Evolutionary conservation across 345 rosid species (phyloP).

Genomic region (Psidium friedrichsthalianum): DNA sequence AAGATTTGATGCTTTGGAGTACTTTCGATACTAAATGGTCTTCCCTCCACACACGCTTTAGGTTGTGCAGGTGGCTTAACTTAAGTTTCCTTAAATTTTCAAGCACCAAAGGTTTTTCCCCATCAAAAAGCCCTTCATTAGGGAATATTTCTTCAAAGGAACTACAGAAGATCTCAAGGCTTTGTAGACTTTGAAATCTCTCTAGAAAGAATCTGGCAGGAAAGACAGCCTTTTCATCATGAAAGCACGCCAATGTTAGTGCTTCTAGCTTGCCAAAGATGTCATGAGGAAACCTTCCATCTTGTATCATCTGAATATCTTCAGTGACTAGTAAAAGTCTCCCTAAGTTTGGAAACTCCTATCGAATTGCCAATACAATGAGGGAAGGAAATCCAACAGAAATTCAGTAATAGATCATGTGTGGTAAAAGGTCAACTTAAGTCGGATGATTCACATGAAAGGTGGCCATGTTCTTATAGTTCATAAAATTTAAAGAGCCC

Average conservation of each 20-base stretch:
- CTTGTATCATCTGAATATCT: not conserved
- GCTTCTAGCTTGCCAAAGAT: not conserved
- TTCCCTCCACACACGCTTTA: not conserved
- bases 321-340: not conserved
- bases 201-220: not conserved
- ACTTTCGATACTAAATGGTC: not conserved
- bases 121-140: not conserved
- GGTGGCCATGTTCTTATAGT: not conserved
- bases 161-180: not conserved
- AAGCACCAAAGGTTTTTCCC: not conserved
- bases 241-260: not conserved
- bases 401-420: not conserved
- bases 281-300: not conserved
- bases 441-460: not conserved
- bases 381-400: not conserved
- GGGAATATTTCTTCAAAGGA: not conserved
- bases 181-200: not conserved
- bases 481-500: not conserved
- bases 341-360: not conserved
- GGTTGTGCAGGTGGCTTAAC: not conserved
- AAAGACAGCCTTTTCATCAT: not conserved
- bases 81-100: not conserved
- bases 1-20: not conserved
- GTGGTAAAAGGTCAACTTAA: not conserved
- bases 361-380: not conserved